A percentile compares a stretch with the other conserved stretches of the same genome.
phyloP scores from a whole-genome alignment of 441 rosid species.

The Bocquillonia castaneifolia region DNA sequence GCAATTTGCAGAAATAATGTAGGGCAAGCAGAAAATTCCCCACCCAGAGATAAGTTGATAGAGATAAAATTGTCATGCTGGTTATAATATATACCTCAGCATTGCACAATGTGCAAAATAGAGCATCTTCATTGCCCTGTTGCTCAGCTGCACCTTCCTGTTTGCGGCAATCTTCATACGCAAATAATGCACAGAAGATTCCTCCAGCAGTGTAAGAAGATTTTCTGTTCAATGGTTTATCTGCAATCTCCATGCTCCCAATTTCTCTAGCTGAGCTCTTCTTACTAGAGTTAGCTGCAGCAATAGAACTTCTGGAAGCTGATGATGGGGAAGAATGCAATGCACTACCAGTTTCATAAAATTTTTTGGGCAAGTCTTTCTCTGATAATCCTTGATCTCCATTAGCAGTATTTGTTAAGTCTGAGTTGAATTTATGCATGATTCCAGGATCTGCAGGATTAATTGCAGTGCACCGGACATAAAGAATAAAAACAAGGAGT shows the following conservation, averaged over 20 bases:
- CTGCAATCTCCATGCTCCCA: constrained; percentile 32
- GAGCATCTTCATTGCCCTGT: constrained; percentile 61
- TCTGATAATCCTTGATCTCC: constrained; percentile 33
- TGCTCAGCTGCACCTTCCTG: constrained; percentile 45
- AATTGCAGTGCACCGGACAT: constrained; percentile 83
- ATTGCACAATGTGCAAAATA: constrained; percentile 90
- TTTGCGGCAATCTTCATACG: constrained; percentile 73
- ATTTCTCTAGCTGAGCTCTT: constrained; percentile 60
- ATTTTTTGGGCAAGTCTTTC: constrained; percentile 42
- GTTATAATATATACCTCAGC: constrained; percentile 54
- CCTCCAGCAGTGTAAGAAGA: constrained; percentile 42
- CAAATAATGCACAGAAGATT: constrained; percentile 59
- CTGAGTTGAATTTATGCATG: constrained; percentile 44
- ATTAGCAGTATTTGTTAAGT: constrained; percentile 41
- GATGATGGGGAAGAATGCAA: constrained; percentile 68
- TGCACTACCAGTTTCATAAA: constrained; percentile 57
- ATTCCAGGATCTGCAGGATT: constrained; percentile 98
- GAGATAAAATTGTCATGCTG: background rate
- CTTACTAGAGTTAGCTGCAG: constrained; percentile 54
- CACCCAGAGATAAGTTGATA: background rate
- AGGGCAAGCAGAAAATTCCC: background rate
- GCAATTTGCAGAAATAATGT: background rate
- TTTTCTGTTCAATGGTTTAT: constrained; percentile 26
- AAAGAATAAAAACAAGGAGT: constrained; percentile 67
- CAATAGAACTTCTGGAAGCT: constrained; percentile 63